These are phyloP conservation scores for Suaeda aralocaspica DNA, from an alignment of 148 eudicot species.

Conservation along the genomic window DNA sequence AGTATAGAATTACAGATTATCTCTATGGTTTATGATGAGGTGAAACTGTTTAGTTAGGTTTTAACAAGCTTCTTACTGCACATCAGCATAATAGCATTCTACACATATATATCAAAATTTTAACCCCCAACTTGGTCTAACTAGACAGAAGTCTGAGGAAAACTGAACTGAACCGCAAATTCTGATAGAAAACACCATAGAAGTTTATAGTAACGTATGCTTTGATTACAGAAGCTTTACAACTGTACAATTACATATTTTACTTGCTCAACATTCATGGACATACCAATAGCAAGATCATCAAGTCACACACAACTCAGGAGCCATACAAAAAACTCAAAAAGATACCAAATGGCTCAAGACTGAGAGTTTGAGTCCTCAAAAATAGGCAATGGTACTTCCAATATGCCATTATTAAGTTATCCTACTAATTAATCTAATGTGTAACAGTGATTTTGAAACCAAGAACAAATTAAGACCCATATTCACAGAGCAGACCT, in stretches of 20 bases:
- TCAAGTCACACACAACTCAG: conserved; percentile 15
- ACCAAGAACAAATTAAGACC: conserved; percentile 4
- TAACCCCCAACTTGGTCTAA: neutral
- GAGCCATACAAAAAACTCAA: conserved; percentile 18
- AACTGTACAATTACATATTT: conserved; percentile 30
- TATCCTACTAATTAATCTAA: conserved; percentile 27
- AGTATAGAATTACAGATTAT: too few species aligned
- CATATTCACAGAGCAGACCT: conserved; percentile 27
- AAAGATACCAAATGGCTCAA: conserved; percentile 18
- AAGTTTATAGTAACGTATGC: conserved; percentile 5
- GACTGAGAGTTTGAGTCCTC: neutral
- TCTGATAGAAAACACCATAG: neutral
- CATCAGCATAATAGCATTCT: neutral
- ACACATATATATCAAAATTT: too few species aligned
- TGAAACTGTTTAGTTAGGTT: too few species aligned
- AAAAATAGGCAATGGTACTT: conserved; percentile 14
- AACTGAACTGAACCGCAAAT: neutral
- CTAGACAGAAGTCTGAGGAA: neutral
- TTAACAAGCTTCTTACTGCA: neutral
- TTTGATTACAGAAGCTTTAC: conserved; percentile 19
- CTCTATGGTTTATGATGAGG: neutral
- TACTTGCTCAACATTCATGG: conserved; percentile 12
- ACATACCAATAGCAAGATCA: conserved; percentile 23
- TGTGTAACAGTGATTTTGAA: conserved; percentile 10
- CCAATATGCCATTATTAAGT: conserved; percentile 17